Percentiles rank a stretch among this genome's conserved stretches.
phyloP scores from a whole-genome alignment of 352 stramenopile species.

The Phytophthora kernoviae region DNA sequence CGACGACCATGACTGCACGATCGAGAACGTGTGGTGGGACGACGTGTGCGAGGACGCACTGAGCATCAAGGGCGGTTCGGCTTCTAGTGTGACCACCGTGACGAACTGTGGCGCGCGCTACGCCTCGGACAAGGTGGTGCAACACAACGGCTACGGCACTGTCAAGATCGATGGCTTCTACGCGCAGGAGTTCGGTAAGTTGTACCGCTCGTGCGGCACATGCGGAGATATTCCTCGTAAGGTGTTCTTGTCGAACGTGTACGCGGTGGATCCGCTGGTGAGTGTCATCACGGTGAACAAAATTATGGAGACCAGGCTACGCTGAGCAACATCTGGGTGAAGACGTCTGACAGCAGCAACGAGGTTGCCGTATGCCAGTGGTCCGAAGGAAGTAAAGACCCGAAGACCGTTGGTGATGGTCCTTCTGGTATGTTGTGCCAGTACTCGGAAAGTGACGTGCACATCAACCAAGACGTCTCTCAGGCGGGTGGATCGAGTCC shows the following conservation, averaged over 20 bases:
- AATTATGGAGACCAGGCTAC: conserved; percentile 46
- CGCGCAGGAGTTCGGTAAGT: not conserved
- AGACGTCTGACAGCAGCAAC: conserved; percentile 2
- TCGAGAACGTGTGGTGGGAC: conserved; percentile 3
- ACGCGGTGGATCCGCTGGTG: conserved; percentile 37
- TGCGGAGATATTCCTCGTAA: conserved; percentile 12
- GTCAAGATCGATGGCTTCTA: conserved; percentile 4
- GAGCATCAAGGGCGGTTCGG: conserved; percentile 17
- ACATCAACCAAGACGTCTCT: conserved; percentile 14
- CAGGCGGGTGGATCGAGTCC: conserved; percentile 8
- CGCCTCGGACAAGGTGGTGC: conserved; percentile 45
- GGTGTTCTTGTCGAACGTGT: conserved; percentile 36
- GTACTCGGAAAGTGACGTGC: conserved; percentile 2
- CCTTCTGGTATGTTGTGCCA: not conserved
- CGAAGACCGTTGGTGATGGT: not conserved
- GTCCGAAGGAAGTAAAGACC: conserved; percentile 15
- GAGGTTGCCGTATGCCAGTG: conserved; percentile 13
- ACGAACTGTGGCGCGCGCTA: conserved; percentile 34
- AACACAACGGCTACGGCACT: conserved; percentile 26
- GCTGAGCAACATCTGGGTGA: conserved; percentile 40
- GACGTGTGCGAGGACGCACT: conserved; percentile 2
- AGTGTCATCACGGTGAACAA: conserved; percentile 44
- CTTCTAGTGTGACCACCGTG: conserved; percentile 26
- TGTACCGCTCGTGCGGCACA: conserved; percentile 3
- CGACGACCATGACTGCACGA: conserved; percentile 4